Conservation (phyloP, 2,329 filamentous ascomycete species). For the Pseudogymnoascus sp. region DNA sequence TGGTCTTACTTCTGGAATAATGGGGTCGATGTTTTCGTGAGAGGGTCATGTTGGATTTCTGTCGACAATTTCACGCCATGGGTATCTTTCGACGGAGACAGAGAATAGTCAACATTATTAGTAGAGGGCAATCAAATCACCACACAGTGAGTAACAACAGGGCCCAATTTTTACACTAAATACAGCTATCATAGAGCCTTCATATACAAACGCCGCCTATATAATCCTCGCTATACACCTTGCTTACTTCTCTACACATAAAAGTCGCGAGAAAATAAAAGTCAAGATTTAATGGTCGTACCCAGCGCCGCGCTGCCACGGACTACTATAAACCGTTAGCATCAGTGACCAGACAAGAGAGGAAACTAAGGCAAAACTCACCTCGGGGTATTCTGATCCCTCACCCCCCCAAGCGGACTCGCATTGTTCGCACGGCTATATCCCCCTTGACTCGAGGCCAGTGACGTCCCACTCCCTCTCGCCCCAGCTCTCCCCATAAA, state of each 20-base stretch:
- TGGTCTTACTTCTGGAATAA: too few species aligned
- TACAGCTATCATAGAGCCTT: not conserved
- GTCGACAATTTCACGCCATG: not conserved
- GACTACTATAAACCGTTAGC: slow-evolving; percentile 33
- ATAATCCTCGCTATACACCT: not conserved
- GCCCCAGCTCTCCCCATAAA: slow-evolving; percentile 20
- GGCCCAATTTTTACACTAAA: not conserved
- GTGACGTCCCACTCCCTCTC: slow-evolving; percentile 25
- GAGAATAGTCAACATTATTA: not conserved
- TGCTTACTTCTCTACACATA: not conserved
- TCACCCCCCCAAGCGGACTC: not conserved
- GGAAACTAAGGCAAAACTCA: slow-evolving; percentile 26
- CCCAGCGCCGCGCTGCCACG: slow-evolving; percentile 50
- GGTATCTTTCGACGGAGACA: not conserved
- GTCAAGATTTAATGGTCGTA: slow-evolving; percentile 40
- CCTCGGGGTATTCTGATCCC: slow-evolving; percentile 27
- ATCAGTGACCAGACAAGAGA: not conserved
- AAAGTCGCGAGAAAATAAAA: not conserved
- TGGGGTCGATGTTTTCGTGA: too few species aligned
- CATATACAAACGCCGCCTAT: not conserved
- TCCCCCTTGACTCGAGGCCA: slow-evolving; percentile 21
- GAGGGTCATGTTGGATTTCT: not conserved
- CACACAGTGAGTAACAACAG: not conserved
- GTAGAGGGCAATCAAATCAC: not conserved
- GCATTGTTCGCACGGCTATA: slow-evolving; percentile 36